Evolutionary conservation across 1,284 basidiomycete species (phyloP).

Genomic region (Cystobasidium sp.): DNA sequence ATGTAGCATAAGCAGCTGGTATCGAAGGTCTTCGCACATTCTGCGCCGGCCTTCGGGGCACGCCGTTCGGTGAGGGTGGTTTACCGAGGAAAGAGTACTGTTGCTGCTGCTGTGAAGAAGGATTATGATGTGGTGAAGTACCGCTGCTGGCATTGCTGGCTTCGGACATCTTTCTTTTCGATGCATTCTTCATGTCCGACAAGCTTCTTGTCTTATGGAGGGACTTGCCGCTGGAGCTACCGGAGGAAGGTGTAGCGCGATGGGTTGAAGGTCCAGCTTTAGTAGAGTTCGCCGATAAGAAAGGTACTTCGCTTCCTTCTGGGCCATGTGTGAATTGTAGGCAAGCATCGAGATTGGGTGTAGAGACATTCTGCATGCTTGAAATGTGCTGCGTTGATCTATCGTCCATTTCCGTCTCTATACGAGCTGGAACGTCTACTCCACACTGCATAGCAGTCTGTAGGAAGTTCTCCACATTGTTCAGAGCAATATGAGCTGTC

Average conservation of each 20-base stretch:
- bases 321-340: slow-evolving; percentile 18
- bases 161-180: slow-evolving; percentile 26
- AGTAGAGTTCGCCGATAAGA: not conserved
- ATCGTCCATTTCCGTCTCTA: slow-evolving; percentile 50
- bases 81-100: slow-evolving; percentile 21
- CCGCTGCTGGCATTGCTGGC: slow-evolving; percentile 27
- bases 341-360: slow-evolving; percentile 41
- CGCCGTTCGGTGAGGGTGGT: slow-evolving; percentile 24
- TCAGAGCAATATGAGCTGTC: slow-evolving; percentile 59
- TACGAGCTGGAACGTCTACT: slow-evolving; percentile 67
- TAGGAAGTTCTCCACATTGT: slow-evolving; percentile 61
- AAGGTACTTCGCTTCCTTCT: not conserved
- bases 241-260: slow-evolving; percentile 6
- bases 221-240: not conserved
- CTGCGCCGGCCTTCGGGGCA: slow-evolving; percentile 13
- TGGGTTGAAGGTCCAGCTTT: not conserved
- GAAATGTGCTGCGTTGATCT: slow-evolving; percentile 1
- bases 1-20: slow-evolving; percentile 35
- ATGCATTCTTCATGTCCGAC: slow-evolving; percentile 12
- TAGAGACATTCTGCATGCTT: slow-evolving; percentile 30
- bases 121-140: not conserved
- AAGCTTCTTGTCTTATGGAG: slow-evolving; percentile 34
- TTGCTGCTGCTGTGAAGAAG: not conserved
- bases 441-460: slow-evolving; percentile 68
- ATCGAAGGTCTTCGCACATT: slow-evolving; percentile 38